phyloP scores from a whole-genome alignment of 805 yeast genomes.

The Suhomyces kilbournensis region DNA sequence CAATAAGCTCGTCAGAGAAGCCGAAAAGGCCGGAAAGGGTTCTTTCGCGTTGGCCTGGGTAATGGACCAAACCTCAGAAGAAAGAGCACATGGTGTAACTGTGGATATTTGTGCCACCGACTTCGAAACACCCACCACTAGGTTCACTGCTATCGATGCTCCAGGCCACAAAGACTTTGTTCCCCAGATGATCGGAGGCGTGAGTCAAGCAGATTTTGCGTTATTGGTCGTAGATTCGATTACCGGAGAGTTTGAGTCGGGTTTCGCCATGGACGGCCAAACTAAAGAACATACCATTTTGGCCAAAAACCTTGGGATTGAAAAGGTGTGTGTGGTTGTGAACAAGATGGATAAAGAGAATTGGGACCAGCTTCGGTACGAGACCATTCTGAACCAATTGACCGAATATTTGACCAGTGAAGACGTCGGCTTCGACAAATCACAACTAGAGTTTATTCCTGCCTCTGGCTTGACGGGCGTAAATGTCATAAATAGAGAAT shows the following conservation, averaged over 20 bases:
- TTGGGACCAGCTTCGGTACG: conserved; percentile 55
- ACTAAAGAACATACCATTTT: conserved; percentile 75
- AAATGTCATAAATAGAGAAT: conserved; percentile 52
- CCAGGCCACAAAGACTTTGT: conserved; percentile 84
- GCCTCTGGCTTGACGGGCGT: conserved; percentile 68
- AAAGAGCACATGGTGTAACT: conserved; percentile 73
- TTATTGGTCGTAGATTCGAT: conserved; percentile 67
- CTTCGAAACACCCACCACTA: conserved; percentile 53
- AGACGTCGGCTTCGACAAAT: conserved; percentile 48
- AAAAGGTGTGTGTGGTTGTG: conserved; percentile 55
- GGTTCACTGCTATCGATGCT: conserved; percentile 75
- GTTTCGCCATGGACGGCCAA: conserved; percentile 66
- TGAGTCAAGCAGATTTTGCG: conserved; percentile 74
- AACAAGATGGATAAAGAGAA: conserved; percentile 67
- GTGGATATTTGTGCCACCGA: conserved; percentile 70
- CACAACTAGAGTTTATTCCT: conserved; percentile 55
- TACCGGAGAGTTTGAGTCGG: conserved; percentile 67
- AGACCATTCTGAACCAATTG: conserved; percentile 49
- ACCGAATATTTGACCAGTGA: conserved; percentile 46
- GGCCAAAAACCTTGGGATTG: conserved; percentile 66
- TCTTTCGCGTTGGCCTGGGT: conserved; percentile 86
- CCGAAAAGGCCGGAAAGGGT: conserved; percentile 66
- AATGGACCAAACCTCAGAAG: conserved; percentile 77
- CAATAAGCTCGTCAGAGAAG: conserved; percentile 60
- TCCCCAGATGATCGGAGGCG: conserved; percentile 84